These are phyloP conservation scores for Aspergillus eucalypticola DNA, from an alignment of 2,329 filamentous ascomycete species.

Conservation along the genomic window DNA sequence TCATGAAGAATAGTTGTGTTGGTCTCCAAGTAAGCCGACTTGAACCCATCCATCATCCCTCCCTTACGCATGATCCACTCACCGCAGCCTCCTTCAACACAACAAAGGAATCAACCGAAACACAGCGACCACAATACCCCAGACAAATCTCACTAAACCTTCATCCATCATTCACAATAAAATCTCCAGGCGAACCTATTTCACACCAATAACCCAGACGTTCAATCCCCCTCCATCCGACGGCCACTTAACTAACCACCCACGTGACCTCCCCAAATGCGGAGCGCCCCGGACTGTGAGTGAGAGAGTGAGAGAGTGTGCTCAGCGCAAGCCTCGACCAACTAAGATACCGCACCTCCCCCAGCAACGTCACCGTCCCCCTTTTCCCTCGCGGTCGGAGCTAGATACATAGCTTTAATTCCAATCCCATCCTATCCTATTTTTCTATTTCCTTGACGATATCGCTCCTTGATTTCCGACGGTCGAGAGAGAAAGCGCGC, in stretches of 20 bases:
- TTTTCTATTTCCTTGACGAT: not conserved
- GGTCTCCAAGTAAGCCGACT: not conserved
- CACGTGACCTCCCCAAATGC: constrained; percentile 20
- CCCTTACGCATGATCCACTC: not conserved
- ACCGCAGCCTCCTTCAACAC: not conserved
- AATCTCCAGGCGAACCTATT: not conserved
- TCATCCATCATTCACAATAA: not conserved
- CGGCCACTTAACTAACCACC: not conserved
- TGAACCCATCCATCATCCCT: not conserved
- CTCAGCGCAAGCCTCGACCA: constrained; percentile 4
- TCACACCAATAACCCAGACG: not conserved
- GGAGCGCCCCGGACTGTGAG: constrained; percentile 12
- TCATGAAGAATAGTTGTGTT: not conserved
- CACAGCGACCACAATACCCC: not conserved
- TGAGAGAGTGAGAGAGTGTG: not conserved
- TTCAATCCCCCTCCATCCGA: not conserved
- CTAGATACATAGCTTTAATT: not conserved
- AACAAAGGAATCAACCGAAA: not conserved
- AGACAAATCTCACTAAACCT: no score
- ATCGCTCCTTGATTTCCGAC: not conserved
- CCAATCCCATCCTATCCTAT: not conserved
- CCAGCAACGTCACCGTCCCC: not conserved
- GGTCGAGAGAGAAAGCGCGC: not conserved
- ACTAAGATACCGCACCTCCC: not conserved
- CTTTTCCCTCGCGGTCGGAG: not conserved